phyloP scores from a whole-genome alignment of 2,329 filamentous ascomycete genomes.

The Fonsecaea multimorphosa region DNA sequence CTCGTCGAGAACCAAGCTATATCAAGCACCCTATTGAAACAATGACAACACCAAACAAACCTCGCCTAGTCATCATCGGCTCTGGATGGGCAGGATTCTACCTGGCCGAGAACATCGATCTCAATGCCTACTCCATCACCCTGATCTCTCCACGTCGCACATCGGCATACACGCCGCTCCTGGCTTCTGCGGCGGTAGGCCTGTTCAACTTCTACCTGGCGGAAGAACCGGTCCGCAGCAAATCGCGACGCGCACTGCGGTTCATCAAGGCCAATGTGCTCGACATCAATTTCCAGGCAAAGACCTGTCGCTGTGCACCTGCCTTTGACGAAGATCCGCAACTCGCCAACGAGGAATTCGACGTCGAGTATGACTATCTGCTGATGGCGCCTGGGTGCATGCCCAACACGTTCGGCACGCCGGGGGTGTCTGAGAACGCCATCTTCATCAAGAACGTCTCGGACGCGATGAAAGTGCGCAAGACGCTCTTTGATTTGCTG shows the following conservation, averaged over 20 bases:
- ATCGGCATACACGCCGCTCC: slow-evolving; percentile 53
- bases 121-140: slow-evolving; percentile 46
- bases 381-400: slow-evolving; percentile 52
- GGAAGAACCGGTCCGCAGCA: slow-evolving; percentile 52
- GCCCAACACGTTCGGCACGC: slow-evolving; percentile 50
- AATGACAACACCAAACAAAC: slow-evolving; percentile 11
- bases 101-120: slow-evolving; percentile 49
- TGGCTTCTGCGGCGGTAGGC: slow-evolving; percentile 54
- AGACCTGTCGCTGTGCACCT: slow-evolving; percentile 46
- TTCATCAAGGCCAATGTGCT: slow-evolving; percentile 52
- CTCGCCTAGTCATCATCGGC: slow-evolving; percentile 38
- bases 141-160: slow-evolving; percentile 53
- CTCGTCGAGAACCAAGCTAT: background rate
- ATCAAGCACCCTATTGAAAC: background rate
- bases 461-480: slow-evolving; percentile 39
- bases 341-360: slow-evolving; percentile 42
- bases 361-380: slow-evolving; percentile 51
- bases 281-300: slow-evolving; percentile 47
- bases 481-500: slow-evolving; percentile 41
- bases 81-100: slow-evolving; percentile 56
- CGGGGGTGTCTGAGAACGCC: slow-evolving; percentile 48
- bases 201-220: slow-evolving; percentile 55
- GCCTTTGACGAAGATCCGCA: slow-evolving; percentile 43
- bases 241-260: slow-evolving; percentile 41
- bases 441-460: slow-evolving; percentile 46